Conservation (phyloP, 1,284 basidiomycete species). For the Ceratobasidium papillatum region DNA sequence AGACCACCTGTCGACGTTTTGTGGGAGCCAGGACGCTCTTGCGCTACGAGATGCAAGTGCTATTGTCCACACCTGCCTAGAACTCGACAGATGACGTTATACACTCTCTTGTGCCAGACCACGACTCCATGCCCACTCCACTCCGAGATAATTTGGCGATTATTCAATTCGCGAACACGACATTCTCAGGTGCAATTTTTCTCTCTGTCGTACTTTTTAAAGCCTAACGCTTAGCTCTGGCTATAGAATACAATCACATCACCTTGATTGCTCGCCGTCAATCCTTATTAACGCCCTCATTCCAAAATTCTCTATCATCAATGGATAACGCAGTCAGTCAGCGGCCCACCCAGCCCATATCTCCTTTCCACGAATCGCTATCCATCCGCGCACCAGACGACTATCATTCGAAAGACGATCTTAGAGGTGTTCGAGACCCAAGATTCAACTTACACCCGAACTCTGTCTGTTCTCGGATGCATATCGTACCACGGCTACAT, state of each 20-base stretch:
- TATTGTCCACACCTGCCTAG: conserved; percentile 94
- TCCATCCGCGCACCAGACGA: conserved; percentile 79
- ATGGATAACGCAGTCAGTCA: conserved; percentile 94
- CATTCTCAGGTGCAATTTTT: too few relatives aligned
- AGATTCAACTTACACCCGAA: too few relatives aligned
- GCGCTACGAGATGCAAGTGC: conserved; percentile 97
- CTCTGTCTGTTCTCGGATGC: conserved; percentile 82
- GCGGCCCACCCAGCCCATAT: conserved; percentile 81
- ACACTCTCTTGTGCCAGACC: conserved; percentile 97
- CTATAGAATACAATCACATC: conserved; percentile 96
- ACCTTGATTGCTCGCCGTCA: conserved; percentile 97
- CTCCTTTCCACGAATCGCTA: conserved; percentile 90
- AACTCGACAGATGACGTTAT: conserved; percentile 99
- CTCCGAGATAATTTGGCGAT: too few relatives aligned
- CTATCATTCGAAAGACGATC: conserved; percentile 90
- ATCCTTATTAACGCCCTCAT: conserved; percentile 82
- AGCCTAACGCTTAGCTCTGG: too few relatives aligned
- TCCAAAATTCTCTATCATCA: conserved; percentile 88
- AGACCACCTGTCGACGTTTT: conserved; percentile 90
- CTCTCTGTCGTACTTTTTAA: too few relatives aligned
- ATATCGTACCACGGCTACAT: conserved; percentile 76
- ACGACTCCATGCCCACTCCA: conserved; percentile 98
- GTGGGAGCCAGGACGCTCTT: conserved; percentile 97
- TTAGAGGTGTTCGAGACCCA: conserved; percentile 79
- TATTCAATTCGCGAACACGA: too few relatives aligned